phyloP scores from a whole-genome alignment of 805 yeast genomes.

The Wickerhamomyces hampshirensis region DNA sequence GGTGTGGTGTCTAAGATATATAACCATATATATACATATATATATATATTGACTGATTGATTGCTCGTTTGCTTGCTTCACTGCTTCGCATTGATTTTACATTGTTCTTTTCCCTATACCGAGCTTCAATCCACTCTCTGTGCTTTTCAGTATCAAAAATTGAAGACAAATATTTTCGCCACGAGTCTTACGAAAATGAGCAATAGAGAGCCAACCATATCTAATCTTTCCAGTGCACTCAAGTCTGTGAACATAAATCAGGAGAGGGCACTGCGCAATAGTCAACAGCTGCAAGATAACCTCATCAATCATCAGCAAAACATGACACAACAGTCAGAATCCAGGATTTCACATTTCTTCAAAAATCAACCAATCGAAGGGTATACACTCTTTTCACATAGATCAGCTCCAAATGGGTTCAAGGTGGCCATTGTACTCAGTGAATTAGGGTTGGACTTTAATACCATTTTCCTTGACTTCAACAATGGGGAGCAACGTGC shows the following conservation, averaged over 20 bases:
- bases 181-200: too few species aligned
- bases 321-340: slow-evolving; percentile 38
- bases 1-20: too few species aligned
- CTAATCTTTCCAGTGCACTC: slow-evolving; percentile 37
- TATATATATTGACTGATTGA: too few species aligned
- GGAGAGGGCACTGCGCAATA: slow-evolving; percentile 16
- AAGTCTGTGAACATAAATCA: slow-evolving; percentile 27
- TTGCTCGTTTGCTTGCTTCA: too few species aligned
- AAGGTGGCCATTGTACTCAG: slow-evolving; percentile 88
- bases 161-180: too few species aligned
- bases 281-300: slow-evolving; percentile 11
- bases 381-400: slow-evolving; percentile 74
- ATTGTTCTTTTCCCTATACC: too few species aligned
- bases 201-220: slow-evolving; percentile 25
- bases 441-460: slow-evolving; percentile 74
- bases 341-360: slow-evolving; percentile 67
- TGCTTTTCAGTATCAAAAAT: too few species aligned
- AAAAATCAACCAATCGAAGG: slow-evolving; percentile 77
- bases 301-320: slow-evolving; percentile 31
- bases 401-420: slow-evolving; percentile 94
- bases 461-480: slow-evolving; percentile 82
- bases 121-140: too few species aligned
- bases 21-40: too few species aligned
- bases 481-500: slow-evolving; percentile 87
- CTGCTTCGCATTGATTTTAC: too few species aligned